phyloP scores from a whole-genome alignment of 1,284 basidiomycete species.

The Rhizoctonia solani region DNA sequence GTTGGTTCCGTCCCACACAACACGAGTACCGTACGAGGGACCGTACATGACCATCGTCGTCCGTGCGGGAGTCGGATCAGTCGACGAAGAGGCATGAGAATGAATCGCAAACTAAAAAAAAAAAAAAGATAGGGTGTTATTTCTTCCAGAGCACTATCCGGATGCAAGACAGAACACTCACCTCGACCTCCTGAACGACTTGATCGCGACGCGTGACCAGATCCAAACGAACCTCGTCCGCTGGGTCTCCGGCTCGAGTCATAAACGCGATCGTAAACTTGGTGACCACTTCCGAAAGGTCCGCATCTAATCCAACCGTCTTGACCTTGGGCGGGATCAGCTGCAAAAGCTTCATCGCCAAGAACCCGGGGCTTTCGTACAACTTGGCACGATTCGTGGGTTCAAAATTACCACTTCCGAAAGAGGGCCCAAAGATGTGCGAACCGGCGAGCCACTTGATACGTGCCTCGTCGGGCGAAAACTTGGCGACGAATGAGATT shows the following conservation, averaged over 20 bases:
- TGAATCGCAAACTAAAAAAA: neutral
- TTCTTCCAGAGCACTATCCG: too few relatives aligned
- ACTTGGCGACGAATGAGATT: neutral
- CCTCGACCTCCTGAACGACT: slow-evolving; percentile 3
- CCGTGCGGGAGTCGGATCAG: neutral
- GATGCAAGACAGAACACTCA: neutral
- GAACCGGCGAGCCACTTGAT: neutral
- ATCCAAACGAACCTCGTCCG: neutral
- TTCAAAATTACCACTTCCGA: neutral
- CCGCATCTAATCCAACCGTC: neutral
- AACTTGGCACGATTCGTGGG: neutral
- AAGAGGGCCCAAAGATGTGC: neutral
- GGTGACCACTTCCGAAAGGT: too few relatives aligned
- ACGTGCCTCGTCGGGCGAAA: neutral
- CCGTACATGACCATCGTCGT: neutral
- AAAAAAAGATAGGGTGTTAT: neutral
- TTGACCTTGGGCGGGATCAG: too few relatives aligned
- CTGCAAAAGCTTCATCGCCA: neutral
- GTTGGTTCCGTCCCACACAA: neutral
- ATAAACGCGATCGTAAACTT: neutral
- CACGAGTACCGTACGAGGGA: neutral
- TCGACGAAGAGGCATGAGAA: neutral
- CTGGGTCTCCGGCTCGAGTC: neutral
- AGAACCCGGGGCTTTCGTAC: neutral
- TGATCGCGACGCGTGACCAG: neutral